These are phyloP conservation scores for Blastocystis sp. DNA, from an alignment of 352 stramenopile genomes.

Conservation along the genomic window DNA sequence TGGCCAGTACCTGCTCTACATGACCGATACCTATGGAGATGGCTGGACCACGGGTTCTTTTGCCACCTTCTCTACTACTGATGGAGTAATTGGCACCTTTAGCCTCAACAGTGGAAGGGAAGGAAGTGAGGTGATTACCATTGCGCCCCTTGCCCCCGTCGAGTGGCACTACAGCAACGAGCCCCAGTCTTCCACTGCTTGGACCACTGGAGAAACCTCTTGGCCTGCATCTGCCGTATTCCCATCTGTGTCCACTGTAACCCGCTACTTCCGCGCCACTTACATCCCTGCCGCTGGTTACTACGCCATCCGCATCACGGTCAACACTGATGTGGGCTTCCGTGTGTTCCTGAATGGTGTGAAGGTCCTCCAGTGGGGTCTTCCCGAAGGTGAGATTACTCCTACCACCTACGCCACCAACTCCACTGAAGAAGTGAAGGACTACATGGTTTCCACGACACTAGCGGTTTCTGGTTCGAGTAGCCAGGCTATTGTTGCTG, in stretches of 20 bases:
- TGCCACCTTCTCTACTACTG: background rate
- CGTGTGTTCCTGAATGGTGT: conserved; percentile 55
- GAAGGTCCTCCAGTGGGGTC: background rate
- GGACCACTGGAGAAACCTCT: conserved; percentile 10
- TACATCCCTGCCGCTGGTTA: background rate
- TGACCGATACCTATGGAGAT: background rate
- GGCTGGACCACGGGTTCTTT: background rate
- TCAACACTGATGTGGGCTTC: conserved; percentile 54
- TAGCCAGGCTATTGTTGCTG: background rate
- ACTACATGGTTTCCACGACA: background rate
- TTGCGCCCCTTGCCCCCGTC: background rate
- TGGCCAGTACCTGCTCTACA: background rate
- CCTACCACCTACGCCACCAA: background rate
- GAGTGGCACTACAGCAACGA: conserved; percentile 27
- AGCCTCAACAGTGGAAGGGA: background rate
- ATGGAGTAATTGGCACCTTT: background rate
- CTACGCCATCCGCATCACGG: conserved; percentile 11
- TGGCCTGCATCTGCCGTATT: background rate
- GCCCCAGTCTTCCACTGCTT: background rate
- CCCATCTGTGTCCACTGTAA: conserved; percentile 45
- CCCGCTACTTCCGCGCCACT: conserved; percentile 58
- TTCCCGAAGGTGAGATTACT: conserved; percentile 16
- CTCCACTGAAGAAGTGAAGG: background rate
- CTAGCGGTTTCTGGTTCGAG: background rate
- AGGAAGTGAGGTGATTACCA: background rate